Evolutionary conservation across 495 filamentous ascomycete genomes (phyloP), one percentile per base, ranked within the genome.

Genomic region (Poronia punctata): DNA sequence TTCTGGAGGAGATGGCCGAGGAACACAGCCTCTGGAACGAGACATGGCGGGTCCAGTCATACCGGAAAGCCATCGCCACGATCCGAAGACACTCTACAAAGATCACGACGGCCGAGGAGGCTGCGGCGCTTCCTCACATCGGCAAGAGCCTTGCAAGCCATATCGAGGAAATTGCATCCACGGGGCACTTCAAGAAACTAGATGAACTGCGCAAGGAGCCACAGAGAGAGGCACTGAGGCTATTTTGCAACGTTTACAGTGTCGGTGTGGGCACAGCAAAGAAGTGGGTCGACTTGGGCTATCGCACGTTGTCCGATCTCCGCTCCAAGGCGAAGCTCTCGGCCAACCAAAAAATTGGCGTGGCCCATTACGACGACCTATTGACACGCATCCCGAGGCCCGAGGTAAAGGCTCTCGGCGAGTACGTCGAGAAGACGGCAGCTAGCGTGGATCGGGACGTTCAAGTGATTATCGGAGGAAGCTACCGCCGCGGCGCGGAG

Each of bases 101-200:
- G 51, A 80, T 96, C 43, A 63, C 53, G 7, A 87, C 80, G 9
- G 74, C 71, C 32, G 67, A 78, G 20, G 74, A 94, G 61, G 92
- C 92, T 1, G 60, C 65, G 14, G 51, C 57, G 5, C 73, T 96
- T 3, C 77, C 82, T 1, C 75, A 75, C 39, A 82, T 98, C 46
- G 92, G 92, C 21, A 39, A 65, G 6, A 75, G 86, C 8, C 59
- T 98, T 11, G 92, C 92, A 0, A 68, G 72, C 27, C 96, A 96
- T 52, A 95, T 98, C 40, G 83, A 93, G 52, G 92, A 98, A 54
- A 95, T 96, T 33, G 87, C 64, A 34, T 59, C 40, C 21, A 96
- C 90, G 0, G 77, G 88, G 53, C 68, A 68, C 10, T 76, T 98
- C 0, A 72, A 77, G 14, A 78, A 83, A 25, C 70, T 96, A 2